A percentile compares a stretch with the other conserved stretches of the same genome.
Evolutionary conservation across 2,329 filamentous ascomycete species (phyloP).

Genomic region (Coleophoma crateriformis): DNA sequence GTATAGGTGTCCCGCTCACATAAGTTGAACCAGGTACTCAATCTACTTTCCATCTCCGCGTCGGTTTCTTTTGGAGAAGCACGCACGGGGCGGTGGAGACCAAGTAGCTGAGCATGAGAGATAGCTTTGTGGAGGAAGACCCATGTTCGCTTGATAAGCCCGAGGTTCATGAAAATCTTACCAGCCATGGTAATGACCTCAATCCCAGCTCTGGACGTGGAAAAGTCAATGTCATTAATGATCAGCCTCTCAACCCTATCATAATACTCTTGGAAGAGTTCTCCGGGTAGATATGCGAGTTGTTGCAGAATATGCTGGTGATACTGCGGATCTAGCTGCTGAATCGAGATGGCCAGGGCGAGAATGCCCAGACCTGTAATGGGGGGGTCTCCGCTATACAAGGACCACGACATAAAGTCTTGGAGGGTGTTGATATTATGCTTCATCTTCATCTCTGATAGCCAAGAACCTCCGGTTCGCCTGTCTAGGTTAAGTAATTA

Average conservation of each 20-base stretch:
- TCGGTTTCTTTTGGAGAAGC: conserved; percentile 13
- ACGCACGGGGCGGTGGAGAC: conserved; percentile 32
- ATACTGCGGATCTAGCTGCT: conserved; percentile 5
- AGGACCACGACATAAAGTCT: conserved; percentile 4
- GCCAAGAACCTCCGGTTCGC: conserved; percentile 6
- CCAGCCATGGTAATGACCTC: conserved; percentile 45
- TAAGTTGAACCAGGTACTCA: conserved; percentile 25
- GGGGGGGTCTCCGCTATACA: conserved; percentile 4
- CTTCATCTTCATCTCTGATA: background rate
- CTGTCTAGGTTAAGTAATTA: background rate
- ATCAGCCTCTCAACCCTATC: conserved; percentile 6
- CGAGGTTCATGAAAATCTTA: conserved; percentile 44
- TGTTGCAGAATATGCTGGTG: conserved; percentile 8
- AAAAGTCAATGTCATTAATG: conserved; percentile 6
- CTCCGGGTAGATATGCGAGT: conserved; percentile 5
- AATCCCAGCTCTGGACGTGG: conserved; percentile 42
- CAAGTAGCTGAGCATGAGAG: conserved; percentile 45
- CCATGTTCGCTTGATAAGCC: conserved; percentile 48
- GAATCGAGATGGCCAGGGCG: conserved; percentile 6
- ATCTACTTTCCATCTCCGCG: conserved; percentile 3
- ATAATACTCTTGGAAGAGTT: conserved; percentile 11
- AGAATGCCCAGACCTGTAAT: conserved; percentile 6
- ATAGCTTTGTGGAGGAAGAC: conserved; percentile 43
- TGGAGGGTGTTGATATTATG: conserved; percentile 2
- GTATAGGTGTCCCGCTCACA: conserved; percentile 44